A percentile compares a stretch with the other conserved stretches of the same genome.
phyloP scores from a whole-genome alignment of 257 asterid species.

The Craterostigma plantagineum region DNA sequence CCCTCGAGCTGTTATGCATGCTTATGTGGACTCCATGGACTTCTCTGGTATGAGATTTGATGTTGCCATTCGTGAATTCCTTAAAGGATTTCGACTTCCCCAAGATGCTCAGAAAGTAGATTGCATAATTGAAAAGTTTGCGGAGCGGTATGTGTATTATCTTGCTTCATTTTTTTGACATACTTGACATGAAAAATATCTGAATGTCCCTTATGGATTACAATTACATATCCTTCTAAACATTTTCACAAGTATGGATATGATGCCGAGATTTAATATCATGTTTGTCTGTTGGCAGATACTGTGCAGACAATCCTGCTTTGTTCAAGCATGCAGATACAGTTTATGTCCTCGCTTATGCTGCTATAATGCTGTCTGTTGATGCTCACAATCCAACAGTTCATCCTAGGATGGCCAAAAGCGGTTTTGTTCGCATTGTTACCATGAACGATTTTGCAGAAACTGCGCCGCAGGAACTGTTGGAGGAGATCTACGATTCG shows the following conservation, averaged over 20 bases:
- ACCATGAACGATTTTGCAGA: slow-evolving; percentile 73
- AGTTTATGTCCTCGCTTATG: slow-evolving; percentile 98
- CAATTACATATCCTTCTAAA: too few relatives aligned
- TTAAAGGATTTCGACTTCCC: slow-evolving; percentile 90
- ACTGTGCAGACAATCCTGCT: slow-evolving; percentile 88
- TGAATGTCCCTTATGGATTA: too few relatives aligned
- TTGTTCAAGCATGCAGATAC: slow-evolving; percentile 95
- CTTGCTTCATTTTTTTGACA: slow-evolving; percentile 6
- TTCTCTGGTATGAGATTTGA: slow-evolving; percentile 86
- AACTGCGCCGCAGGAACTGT: slow-evolving; percentile 78
- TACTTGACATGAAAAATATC: too few relatives aligned
- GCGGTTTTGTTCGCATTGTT: slow-evolving; percentile 76
- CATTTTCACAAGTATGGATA: too few relatives aligned
- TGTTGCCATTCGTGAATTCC: slow-evolving; percentile 85
- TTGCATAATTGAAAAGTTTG: slow-evolving; percentile 97
- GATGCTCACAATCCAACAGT: slow-evolving; percentile 99
- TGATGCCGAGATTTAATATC: too few relatives aligned
- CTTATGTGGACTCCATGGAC: slow-evolving; percentile 86
- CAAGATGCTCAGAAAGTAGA: slow-evolving; percentile 99
- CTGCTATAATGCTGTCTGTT: slow-evolving; percentile 93
- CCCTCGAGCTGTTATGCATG: slow-evolving; percentile 96
- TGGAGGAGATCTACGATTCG: slow-evolving; percentile 95
- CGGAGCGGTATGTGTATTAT: slow-evolving; percentile 67
- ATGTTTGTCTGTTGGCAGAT: slow-evolving; percentile 27
- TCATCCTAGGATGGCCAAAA: slow-evolving; percentile 97